These are phyloP conservation scores for Colletotrichum brevisporum DNA, from an alignment of 2,329 filamentous ascomycete genomes.

Conservation along the genomic window DNA sequence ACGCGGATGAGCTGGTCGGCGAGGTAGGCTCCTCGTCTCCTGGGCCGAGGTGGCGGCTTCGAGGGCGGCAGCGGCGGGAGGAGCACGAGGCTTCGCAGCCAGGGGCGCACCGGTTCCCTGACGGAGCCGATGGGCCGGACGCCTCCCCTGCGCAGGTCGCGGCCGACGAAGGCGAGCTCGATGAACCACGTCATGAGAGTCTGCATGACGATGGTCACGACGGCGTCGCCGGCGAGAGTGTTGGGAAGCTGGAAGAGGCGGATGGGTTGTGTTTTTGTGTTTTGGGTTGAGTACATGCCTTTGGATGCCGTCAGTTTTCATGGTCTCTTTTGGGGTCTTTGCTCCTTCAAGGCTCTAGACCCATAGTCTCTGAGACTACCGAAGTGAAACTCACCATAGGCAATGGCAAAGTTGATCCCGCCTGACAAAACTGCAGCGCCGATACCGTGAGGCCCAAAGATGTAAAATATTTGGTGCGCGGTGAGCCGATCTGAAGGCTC, in stretches of 20 bases:
- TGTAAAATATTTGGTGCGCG: conserved; percentile 62
- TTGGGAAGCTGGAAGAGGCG: conserved; percentile 65
- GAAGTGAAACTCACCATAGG: conserved; percentile 57
- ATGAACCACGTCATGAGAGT: conserved; percentile 66
- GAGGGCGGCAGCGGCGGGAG: conserved; percentile 42
- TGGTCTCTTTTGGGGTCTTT: background rate
- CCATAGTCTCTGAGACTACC: background rate
- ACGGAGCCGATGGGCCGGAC: conserved; percentile 64
- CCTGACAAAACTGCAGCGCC: conserved; percentile 63
- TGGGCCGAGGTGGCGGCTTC: conserved; percentile 47
- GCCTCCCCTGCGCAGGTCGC: conserved; percentile 59
- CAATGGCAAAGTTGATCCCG: conserved; percentile 66
- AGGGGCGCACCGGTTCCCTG: conserved; percentile 49
- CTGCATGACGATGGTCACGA: conserved; percentile 66
- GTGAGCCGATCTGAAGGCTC: conserved; percentile 58
- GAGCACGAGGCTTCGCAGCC: conserved; percentile 61
- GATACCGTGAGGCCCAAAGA: conserved; percentile 63
- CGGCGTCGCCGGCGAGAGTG: conserved; percentile 65
- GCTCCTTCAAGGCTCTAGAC: background rate
- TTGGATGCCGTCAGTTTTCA: background rate
- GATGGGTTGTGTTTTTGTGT: conserved; percentile 55
- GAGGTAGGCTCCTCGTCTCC: conserved; percentile 45
- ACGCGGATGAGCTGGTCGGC: conserved; percentile 53
- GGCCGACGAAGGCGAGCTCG: conserved; percentile 62
- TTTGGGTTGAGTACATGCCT: conserved; percentile 63